phyloP scores from a whole-genome alignment of 225 moss, liverwort and hornwort genomes.

The Antitrichia curtipendula region DNA sequence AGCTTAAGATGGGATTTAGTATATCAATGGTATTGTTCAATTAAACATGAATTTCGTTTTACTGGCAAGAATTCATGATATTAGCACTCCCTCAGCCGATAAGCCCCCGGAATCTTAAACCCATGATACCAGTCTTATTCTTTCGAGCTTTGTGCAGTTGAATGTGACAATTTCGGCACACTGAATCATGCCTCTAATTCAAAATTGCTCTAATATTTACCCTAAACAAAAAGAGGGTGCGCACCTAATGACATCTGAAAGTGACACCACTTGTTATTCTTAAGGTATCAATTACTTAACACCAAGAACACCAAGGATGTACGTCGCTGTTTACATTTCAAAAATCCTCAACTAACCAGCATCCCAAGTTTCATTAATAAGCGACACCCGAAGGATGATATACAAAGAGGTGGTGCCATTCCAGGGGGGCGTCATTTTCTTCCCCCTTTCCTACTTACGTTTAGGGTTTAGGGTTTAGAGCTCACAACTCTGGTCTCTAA shows the following conservation, averaged over 20 bases:
- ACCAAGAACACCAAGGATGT: too few species aligned
- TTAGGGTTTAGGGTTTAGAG: too few species aligned
- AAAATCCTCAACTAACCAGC: not conserved
- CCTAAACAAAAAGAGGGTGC: not conserved
- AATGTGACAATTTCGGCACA: not conserved
- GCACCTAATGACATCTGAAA: not conserved
- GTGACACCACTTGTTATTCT: not conserved
- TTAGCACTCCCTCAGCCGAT: not conserved
- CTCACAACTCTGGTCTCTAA: not conserved
- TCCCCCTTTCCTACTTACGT: too few species aligned
- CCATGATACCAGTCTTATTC: not conserved
- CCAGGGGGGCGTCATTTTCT: not conserved
- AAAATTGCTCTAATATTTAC: not conserved
- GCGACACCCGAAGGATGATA: not conserved
- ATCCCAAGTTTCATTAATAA: not conserved
- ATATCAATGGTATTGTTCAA: too few species aligned
- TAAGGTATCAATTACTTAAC: not conserved
- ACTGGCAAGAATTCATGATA: not conserved
- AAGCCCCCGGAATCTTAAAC: not conserved
- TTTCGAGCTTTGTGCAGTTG: not conserved
- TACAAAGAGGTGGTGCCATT: too few species aligned
- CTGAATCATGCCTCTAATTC: not conserved
- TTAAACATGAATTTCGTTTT: not conserved
- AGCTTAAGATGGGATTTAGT: not conserved
- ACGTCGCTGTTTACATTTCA: not conserved